Base-by-base conservation (phyloP, 2,329 filamentous ascomycete species). In the Pseudopithomyces chartarum region DNA sequence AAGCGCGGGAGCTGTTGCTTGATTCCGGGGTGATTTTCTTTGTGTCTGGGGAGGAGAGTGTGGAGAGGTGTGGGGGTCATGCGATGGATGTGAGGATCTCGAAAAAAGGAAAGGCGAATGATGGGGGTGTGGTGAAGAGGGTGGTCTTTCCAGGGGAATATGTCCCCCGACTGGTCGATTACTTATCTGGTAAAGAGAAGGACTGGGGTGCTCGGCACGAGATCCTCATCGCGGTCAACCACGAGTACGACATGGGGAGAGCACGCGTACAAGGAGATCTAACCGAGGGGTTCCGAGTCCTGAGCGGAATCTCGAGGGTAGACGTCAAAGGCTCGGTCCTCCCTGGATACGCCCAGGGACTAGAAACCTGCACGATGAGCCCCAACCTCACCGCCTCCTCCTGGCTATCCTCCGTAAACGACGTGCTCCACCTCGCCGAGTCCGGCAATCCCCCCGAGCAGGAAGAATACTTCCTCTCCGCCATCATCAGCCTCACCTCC, bases 101-200 rank as follows among this genome's bases (percentile, higher is more conserved):
- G 1, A 70, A 71, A 66, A 42, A 57, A 48, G 6, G 60, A 67
- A 54, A 72, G 65, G 39, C 59, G 70, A 20, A 67, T 69, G n/a
- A n/a, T n/a, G n/a, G n/a, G n/a, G n/a, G n/a, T n/a, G n/a, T n/a
- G n/a, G n/a, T n/a, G n/a, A n/a, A n/a, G 1, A 47, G 26, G 0
- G 66, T 73, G 11, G 63, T 75, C 54, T 75, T 75, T 26, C 72
- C 72, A 0, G 71, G 71, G 1, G 71, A 74, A 26, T 75, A 75
- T 34, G 59, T 75, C 0, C 72, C 72, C 0, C 65, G 72, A 0
- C 53, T 75, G n/a, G 66, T 75, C 43, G 70, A 73, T 54, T 75
- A n/a, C n/a, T 74, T 60, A 54, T 73, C 20, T 61, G 67, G n/a
- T n/a, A 62, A 69, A 42, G 69, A 68, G 5, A 63, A 59, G 34